Base-by-base conservation (phyloP, 257 asterid genomes). In the Ilex aquifolium region DNA sequence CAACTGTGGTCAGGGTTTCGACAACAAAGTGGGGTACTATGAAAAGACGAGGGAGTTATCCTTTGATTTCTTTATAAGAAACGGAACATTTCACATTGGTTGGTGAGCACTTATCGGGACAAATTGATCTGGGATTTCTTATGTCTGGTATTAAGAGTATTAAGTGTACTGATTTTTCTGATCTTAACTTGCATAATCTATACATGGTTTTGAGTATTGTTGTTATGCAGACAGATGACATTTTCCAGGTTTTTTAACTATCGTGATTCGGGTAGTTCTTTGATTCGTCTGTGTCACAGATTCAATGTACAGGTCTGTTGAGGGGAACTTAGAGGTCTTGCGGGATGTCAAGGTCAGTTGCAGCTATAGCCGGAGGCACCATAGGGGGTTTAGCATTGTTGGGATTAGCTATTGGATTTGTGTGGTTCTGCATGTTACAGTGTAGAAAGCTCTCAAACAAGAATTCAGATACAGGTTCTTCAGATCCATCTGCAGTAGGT, bases 401-500 rank as follows among this genome's bases (percentile, higher is more conserved):
- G 70, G 72, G 64, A 70, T 57, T 73, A 44, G 56, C 71, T 69
- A 73, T 70, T 61, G 60, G 74, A 4, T 48, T 75, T 8, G 13
- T 70, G 7, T 77, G 83, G 76, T 70, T 66, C 67, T 69, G 73
- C 51, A 61, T 69, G 39, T 65, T 69, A 10, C 78, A 56, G 13
- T 64, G 59, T 64, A 64, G 72, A 72, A 60, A 64, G 8, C 31
- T 48, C 15, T 66, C 88, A 12, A 84, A 83, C 65, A 80, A 56
- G 73, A 86, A 76, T 55, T 88, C 95, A 7, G 91, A 85, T 56
- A 70, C 91, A 10, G 82, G 71, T 55, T 88, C 96, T 55, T 85
- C 95, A 50, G 88, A 77, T 67, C 90, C 85, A 60, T 81, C 95
- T 62, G 84, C 88, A 70, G 83, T 68, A 64, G 87, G 85, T 84